Evolutionary conservation across 306 rosid genomes (phyloP).

Genomic region (Quercus wislizeni): DNA sequence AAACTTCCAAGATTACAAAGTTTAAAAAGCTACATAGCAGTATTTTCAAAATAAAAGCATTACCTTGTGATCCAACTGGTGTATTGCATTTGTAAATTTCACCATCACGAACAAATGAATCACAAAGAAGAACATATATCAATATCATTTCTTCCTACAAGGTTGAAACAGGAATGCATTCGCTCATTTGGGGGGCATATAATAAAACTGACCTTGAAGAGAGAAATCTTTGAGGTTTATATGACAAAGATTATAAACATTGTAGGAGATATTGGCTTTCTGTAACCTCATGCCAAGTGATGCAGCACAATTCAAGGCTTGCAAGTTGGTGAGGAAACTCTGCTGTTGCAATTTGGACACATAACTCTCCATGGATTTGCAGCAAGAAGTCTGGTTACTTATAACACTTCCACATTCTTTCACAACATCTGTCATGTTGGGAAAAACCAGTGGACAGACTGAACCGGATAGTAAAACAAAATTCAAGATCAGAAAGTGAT

Average conservation of each 20-base stretch:
- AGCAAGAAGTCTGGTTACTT: conserved; percentile 45
- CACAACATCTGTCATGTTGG: conserved; percentile 42
- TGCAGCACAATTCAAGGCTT: conserved; percentile 69
- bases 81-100: conserved; percentile 26
- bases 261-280: conserved; percentile 43
- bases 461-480: conserved; percentile 24
- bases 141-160: conserved; percentile 12
- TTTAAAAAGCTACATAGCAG: not conserved
- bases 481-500: conserved; percentile 31
- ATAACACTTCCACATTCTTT: conserved; percentile 44
- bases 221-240: conserved; percentile 70
- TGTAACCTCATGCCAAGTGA: conserved; percentile 60
- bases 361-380: conserved; percentile 49
- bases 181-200: conserved; percentile 4
- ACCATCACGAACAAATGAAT: conserved; percentile 10
- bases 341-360: conserved; percentile 60
- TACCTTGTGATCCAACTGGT: conserved; percentile 63
- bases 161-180: conserved; percentile 1
- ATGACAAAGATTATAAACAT: conserved; percentile 54
- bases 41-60: not conserved
- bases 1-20: not conserved
- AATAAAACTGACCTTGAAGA: conserved; percentile 58
- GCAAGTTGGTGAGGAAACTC: conserved; percentile 68
- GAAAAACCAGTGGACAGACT: conserved; percentile 64
- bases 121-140: conserved; percentile 18